Base-by-base conservation (phyloP, 2,329 filamentous ascomycete genomes). In the Ceratocystis alfenasii region DNA sequence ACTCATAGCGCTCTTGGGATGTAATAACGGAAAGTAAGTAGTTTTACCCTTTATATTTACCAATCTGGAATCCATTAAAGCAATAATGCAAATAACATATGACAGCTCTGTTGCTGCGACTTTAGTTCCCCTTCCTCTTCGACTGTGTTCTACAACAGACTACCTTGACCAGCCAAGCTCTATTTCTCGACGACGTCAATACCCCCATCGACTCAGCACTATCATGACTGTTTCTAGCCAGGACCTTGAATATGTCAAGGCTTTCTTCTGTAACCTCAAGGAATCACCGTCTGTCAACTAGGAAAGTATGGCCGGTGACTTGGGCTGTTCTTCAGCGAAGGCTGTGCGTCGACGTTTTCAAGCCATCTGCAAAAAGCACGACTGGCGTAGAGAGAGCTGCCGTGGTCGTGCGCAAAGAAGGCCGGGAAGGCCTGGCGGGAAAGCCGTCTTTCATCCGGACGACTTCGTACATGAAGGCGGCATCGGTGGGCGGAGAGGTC, bases 261-360 rank as follows among this genome's bases (percentile, higher is more conserved):
- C 36, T 12, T 71, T 78, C 48, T 77, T 78, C 67, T 73, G 76
- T 69, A 75, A 77, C 69, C 76, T 78, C 74, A 74, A 70, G 4
- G 69, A 74, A 55, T 76, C 75, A 68, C 75, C 75, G 5, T 74
- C 77, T 6, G 74, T 78, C 33, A 71, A 80, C 70, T 80, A 75
- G 72, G 71, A 75, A 17, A 69, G 71, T 1, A 74, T 80, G 50
- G 78, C 77, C 3, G 7, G 53, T 1, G 69, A 71, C 12, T 68
- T 76, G 15, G 72, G 72, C 2, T 73, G 78, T 64, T 77, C 78
- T 67, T 74, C 77, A 62, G 74, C 72, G 63, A 77, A 75, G 62
- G 77, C 75, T 66, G 76, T 76, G 67, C 76, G 75, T 64, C 74
- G 77, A 67, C 75, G 75, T 41, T 77, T 77, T 71, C 74, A 75